Percentiles rank a stretch among this genome's conserved stretches.
These are phyloP conservation scores for Globisporangium polare DNA, from an alignment of 352 stramenopile species.

Conservation along the genomic window DNA sequence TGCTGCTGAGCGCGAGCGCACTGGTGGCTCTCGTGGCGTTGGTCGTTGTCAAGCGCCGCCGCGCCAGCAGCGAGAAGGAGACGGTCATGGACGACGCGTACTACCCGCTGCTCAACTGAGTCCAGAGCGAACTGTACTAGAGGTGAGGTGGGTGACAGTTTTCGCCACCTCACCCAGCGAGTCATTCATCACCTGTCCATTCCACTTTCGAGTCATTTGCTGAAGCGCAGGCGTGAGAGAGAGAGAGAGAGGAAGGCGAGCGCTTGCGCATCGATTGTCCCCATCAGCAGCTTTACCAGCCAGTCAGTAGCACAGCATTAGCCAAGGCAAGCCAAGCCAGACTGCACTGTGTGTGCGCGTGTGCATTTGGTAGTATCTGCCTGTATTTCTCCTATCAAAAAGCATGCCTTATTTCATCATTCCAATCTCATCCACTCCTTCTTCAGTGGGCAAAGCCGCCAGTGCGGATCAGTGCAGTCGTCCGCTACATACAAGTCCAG, in stretches of 20 bases:
- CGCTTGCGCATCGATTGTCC: no score
- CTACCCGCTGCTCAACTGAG: constrained; percentile 16
- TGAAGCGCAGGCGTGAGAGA: not conserved
- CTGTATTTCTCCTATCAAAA: not conserved
- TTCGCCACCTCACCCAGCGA: not conserved
- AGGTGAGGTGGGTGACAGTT: not conserved
- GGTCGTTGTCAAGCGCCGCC: constrained; percentile 13
- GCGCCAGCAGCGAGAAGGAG: not conserved
- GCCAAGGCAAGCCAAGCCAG: not conserved
- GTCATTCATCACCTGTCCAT: not conserved
- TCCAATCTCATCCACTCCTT: no score
- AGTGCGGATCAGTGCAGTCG: constrained; percentile 8
- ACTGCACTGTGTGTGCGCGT: not conserved
- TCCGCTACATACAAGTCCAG: not conserved
- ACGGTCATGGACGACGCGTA: constrained; percentile 14
- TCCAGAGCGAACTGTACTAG: not conserved
- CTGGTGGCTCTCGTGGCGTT: constrained; percentile 13
- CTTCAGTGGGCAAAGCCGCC: constrained; percentile 11
- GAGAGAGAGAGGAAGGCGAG: no score
- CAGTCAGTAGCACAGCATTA: no score
- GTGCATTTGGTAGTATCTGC: not conserved
- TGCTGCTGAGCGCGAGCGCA: constrained; percentile 9
- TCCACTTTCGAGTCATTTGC: not conserved
- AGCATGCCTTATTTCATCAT: no score
- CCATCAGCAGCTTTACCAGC: no score